Evolutionary conservation across 202 grass and related monocot genomes (phyloP), one percentile per base, ranked within the genome.

Genomic region (Hordeum pubiflorum): DNA sequence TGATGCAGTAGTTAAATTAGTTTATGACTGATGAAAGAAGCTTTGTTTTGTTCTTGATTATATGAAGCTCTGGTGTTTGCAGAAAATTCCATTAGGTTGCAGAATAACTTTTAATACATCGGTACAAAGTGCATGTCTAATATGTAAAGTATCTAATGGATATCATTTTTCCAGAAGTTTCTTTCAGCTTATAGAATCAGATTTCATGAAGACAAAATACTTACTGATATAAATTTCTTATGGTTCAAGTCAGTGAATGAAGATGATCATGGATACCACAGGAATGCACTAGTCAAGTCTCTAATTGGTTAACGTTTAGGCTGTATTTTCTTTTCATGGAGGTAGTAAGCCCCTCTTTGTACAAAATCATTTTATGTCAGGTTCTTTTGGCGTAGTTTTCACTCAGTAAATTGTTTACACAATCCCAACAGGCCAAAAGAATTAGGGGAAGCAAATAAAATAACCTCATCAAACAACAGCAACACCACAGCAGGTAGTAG

Each of bases 401-500:
- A 86, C 32, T 55, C 52, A 1, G 10, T 38, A 69, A 54, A 15
- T 72, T 72, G 79, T 64, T 80, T 37, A 36, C 18, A 60, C 63
- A 61, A 26, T 56, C 74, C 80, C 73, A 48, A 17, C 26, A 29
- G 23, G 4, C 72, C 20, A 32, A 71, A 65, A 76, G 10, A 73
- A 60, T 48, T 78, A 70, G 55, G 44, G 79, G 22, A 81, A 85
- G 85, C 41, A 89, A 79, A 71, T 85, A 86, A 82, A 70, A 74
- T 36, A 91, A 87, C 24, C 67, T 74, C 84, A 43, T 81, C 79
- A 76, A 84, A 78, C 60, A 12, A 80, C 58, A 80, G 48, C 78
- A 87, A 68, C 91, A 91, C 81, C 78, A 71, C 82, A 85, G 85
- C 64, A 8, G 39, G 62, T 80, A 82, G 78, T 69, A 85, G 80